Evolutionary conservation across 2,329 filamentous ascomycete genomes (phyloP).

Genomic region (Onygenales sp.): DNA sequence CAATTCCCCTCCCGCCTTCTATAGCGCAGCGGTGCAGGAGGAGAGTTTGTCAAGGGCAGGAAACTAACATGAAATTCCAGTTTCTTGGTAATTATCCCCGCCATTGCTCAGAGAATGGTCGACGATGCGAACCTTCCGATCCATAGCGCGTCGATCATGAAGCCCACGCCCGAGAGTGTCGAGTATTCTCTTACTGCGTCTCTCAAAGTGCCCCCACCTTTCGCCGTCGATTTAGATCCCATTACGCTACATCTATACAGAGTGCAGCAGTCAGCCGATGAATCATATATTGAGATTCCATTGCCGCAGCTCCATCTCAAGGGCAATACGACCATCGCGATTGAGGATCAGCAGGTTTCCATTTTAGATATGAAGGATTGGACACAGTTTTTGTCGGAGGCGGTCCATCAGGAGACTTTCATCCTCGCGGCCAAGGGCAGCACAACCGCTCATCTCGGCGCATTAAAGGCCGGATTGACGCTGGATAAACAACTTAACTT

Average conservation of each 20-base stretch:
- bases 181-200: conserved; percentile 15
- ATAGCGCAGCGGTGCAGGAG: background rate
- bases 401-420: conserved; percentile 30
- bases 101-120: conserved; percentile 16
- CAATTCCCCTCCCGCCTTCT: background rate
- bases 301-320: conserved; percentile 13
- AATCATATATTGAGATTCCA: conserved; percentile 11
- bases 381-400: conserved; percentile 28
- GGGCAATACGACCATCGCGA: conserved; percentile 22
- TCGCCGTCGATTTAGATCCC: conserved; percentile 20
- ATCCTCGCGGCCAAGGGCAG: conserved; percentile 31
- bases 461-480: conserved; percentile 27
- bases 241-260: conserved; percentile 35
- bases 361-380: conserved; percentile 34
- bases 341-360: conserved; percentile 26
- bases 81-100: conserved; percentile 16
- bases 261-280: conserved; percentile 20
- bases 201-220: conserved; percentile 11
- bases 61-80: conserved; percentile 4
- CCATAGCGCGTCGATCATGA: conserved; percentile 13
- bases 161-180: conserved; percentile 5
- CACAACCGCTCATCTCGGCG: conserved; percentile 31
- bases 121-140: conserved; percentile 15
- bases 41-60: background rate
- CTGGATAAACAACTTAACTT: conserved; percentile 37